phyloP scores from a whole-genome alignment of 495 filamentous ascomycete genomes.

The Aspergillus steynii region DNA sequence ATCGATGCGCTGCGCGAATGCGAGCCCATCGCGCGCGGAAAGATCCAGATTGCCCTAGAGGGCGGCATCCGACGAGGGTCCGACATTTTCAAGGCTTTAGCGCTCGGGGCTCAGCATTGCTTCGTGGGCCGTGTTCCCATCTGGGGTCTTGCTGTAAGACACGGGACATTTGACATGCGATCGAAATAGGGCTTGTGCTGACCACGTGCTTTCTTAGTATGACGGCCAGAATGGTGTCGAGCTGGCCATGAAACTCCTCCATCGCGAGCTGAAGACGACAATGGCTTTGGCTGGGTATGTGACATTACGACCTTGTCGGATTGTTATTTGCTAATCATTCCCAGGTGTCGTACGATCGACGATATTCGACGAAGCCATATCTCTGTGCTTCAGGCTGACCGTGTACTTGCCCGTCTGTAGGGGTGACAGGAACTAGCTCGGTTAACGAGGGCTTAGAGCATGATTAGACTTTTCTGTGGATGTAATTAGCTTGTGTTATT shows the following conservation, averaged over 20 bases:
- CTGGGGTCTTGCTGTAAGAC: slow-evolving; percentile 1
- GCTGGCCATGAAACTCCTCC: background rate
- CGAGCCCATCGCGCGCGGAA: background rate
- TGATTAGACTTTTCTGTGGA: background rate
- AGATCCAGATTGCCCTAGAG: background rate
- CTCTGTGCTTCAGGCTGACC: background rate
- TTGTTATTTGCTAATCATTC: background rate
- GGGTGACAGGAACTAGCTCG: background rate
- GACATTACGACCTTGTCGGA: background rate
- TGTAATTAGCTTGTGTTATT: background rate
- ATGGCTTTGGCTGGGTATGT: background rate
- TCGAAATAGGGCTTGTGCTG: background rate
- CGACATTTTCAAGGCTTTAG: background rate
- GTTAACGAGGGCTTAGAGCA: background rate
- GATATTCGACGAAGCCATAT: background rate
- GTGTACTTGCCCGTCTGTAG: background rate
- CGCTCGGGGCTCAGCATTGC: background rate
- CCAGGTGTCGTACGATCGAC: background rate
- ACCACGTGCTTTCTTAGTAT: background rate
- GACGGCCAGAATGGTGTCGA: slow-evolving; percentile 1
- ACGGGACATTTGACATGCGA: background rate
- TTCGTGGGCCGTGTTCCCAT: background rate
- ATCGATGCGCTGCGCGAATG: background rate
- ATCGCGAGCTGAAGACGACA: background rate
- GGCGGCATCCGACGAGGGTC: background rate